Base-by-base conservation (phyloP, 1,284 basidiomycete species). In the Ceratobasidium sp. region DNA sequence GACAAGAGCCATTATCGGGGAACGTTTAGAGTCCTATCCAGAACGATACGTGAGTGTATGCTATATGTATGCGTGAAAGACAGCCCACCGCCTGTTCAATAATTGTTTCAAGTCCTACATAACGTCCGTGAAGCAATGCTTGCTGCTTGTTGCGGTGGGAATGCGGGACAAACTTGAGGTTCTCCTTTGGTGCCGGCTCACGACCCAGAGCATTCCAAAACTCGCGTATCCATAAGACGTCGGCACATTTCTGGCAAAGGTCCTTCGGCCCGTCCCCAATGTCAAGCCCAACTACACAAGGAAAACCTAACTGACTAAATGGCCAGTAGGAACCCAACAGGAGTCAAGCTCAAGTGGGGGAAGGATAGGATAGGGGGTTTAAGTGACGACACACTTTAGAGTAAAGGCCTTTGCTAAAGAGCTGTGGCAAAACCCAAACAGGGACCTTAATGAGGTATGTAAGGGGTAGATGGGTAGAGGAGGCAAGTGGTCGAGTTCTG, bases 41-140 rank as follows among this genome's bases (percentile, higher is more conserved):
- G 20, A 23, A 41, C 14, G 16, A 2, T 8, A 46, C 20, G 35
- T 65, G n/a, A 48, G 38, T 6, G n/a, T 33, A 46, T 27, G 5
- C 4, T 33, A 48, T 6, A 20, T 52, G 27, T 48, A 67, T 30
- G 44, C 27, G 23, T 8, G 7, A 14, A 2, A 20, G 50, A 67
- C 8, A 20, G 46, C 60, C 50, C 27, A 50, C 65, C 44, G 48
- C 41, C 23, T 67, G 65, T n/a, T 30, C 30, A 48, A 67, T 67
- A 20, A 67, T 5, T 27, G 48, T 23, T 27, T 46, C 44, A 5
- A 67, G 48, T 23, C 65, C 65, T 6, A 30, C 23, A 27, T 48
- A 52, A 10, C 44, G 38, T 18, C 44, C 41, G 27, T 48, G 50
- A 8, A 67, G 5, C 10, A 27, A 5, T 67, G 44, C 65, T 1